Conservation (phyloP, 2,329 filamentous ascomycete genomes). For the Aciculosporium take region DNA sequence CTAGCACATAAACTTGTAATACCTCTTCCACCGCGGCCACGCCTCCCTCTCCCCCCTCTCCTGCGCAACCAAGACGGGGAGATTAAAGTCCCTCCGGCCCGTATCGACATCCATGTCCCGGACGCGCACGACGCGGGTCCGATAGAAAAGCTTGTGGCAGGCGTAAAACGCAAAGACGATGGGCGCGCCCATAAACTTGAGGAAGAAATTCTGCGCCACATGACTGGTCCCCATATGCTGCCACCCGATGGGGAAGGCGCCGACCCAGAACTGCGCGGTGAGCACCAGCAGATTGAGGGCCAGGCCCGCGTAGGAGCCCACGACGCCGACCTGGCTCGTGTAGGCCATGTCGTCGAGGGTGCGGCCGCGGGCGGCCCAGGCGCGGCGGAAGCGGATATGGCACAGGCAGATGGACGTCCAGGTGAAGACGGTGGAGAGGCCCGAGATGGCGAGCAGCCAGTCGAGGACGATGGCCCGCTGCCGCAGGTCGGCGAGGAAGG, state of each 20-base stretch:
- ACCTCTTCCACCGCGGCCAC: constrained; percentile 66
- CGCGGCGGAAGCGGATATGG: constrained; percentile 79
- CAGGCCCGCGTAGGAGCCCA: constrained; percentile 71
- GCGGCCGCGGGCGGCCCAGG: constrained; percentile 59
- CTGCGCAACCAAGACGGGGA: constrained; percentile 63
- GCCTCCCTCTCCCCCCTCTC: constrained; percentile 58
- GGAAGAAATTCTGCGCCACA: constrained; percentile 55
- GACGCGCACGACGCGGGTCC: constrained; percentile 50
- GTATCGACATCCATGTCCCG: constrained; percentile 78
- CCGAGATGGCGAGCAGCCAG: constrained; percentile 68
- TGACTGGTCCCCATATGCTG: constrained; percentile 25
- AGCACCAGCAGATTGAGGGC: constrained; percentile 62
- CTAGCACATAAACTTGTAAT: constrained; percentile 61
- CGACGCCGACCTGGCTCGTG: constrained; percentile 60
- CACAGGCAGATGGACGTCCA: constrained; percentile 78
- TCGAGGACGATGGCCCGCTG: constrained; percentile 51
- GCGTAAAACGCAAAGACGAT: constrained; percentile 56
- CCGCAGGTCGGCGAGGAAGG: constrained; percentile 54
- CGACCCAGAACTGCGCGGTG: constrained; percentile 77
- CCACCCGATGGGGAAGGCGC: constrained; percentile 59
- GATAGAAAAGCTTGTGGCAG: constrained; percentile 60
- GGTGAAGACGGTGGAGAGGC: constrained; percentile 61
- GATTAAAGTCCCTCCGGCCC: constrained; percentile 71
- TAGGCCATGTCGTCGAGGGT: constrained; percentile 69
- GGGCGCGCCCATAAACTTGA: constrained; percentile 55